Evolutionary conservation across 2,329 filamentous ascomycete genomes (phyloP).

Genomic region (Podosphaera fusca): DNA sequence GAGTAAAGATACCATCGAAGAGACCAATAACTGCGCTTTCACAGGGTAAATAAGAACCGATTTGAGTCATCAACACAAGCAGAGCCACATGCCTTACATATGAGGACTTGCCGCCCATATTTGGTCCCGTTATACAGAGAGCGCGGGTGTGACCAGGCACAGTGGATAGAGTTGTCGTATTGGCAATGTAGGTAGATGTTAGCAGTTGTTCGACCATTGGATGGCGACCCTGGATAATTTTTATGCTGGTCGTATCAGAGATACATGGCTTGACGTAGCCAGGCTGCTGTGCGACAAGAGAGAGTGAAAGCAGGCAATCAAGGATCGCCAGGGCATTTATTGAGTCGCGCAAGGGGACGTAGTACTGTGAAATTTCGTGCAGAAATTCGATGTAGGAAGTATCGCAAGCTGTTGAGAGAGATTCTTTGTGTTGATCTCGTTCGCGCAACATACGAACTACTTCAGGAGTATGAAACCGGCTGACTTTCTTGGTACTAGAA

Average conservation of each 20-base stretch:
- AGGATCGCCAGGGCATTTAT: conserved; percentile 68
- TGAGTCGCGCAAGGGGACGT: conserved; percentile 73
- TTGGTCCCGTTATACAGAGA: conserved; percentile 70
- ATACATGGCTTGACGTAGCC: conserved; percentile 65
- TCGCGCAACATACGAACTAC: conserved; percentile 64
- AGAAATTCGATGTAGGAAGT: conserved; percentile 54
- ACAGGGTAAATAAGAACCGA: conserved; percentile 71
- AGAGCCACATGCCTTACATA: conserved; percentile 86
- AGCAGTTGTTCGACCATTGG: conserved; percentile 90
- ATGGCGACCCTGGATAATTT: conserved; percentile 56
- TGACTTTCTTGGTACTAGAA: conserved; percentile 77
- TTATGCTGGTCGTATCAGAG: conserved; percentile 35
- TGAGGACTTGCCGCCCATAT: conserved; percentile 98
- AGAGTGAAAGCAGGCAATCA: conserved; percentile 73
- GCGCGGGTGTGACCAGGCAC: conserved; percentile 29
- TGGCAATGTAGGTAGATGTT: conserved; percentile 73
- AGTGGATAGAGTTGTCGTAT: conserved; percentile 51
- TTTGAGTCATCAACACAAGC: conserved; percentile 80
- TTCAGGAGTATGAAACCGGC: conserved; percentile 84
- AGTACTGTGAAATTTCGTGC: conserved; percentile 52
- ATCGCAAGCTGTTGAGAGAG: conserved; percentile 78
- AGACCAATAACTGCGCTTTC: conserved; percentile 33
- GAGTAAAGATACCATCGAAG: conserved; percentile 77
- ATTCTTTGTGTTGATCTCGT: conserved; percentile 85
- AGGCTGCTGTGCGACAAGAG: conserved; percentile 61